These are phyloP conservation scores for Colletotrichum aenigma DNA, from an alignment of 2,329 filamentous ascomycete genomes.

Conservation along the genomic window DNA sequence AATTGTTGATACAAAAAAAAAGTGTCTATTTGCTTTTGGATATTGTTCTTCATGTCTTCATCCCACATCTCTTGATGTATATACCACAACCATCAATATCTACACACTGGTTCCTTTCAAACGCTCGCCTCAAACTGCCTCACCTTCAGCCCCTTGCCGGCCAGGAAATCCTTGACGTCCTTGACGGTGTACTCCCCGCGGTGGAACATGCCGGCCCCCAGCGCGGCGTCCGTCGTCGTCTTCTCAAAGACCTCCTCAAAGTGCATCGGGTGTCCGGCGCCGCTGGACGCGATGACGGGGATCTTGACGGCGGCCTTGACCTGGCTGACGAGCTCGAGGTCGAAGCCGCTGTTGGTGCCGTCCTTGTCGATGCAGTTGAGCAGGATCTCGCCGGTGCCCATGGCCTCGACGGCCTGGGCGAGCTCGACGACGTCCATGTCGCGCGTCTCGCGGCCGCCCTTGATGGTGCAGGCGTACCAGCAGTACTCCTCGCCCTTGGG, in stretches of 20 bases:
- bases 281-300: slow-evolving; percentile 93
- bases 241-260: slow-evolving; percentile 89
- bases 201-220: slow-evolving; percentile 98
- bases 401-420: slow-evolving; percentile 86
- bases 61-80: background rate
- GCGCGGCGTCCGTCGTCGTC: slow-evolving; percentile 87
- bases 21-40: background rate
- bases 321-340: slow-evolving; percentile 86
- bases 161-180: slow-evolving; percentile 87
- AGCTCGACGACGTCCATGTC: slow-evolving; percentile 93
- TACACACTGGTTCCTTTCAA: background rate
- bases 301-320: slow-evolving; percentile 89
- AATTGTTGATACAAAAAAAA: background rate
- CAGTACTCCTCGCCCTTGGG: slow-evolving; percentile 80
- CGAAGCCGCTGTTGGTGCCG: slow-evolving; percentile 92
- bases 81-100: background rate
- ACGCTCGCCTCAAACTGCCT: slow-evolving; percentile 73
- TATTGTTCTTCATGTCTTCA: background rate
- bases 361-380: slow-evolving; percentile 98
- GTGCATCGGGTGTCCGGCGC: slow-evolving; percentile 85
- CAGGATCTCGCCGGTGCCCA: slow-evolving; percentile 93
- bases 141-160: slow-evolving; percentile 74
- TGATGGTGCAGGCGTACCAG: slow-evolving; percentile 98
- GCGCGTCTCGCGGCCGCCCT: slow-evolving; percentile 91
- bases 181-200: slow-evolving; percentile 92